Conservation (phyloP, 106 monocot species). For the Ottelia alismoides region DNA sequence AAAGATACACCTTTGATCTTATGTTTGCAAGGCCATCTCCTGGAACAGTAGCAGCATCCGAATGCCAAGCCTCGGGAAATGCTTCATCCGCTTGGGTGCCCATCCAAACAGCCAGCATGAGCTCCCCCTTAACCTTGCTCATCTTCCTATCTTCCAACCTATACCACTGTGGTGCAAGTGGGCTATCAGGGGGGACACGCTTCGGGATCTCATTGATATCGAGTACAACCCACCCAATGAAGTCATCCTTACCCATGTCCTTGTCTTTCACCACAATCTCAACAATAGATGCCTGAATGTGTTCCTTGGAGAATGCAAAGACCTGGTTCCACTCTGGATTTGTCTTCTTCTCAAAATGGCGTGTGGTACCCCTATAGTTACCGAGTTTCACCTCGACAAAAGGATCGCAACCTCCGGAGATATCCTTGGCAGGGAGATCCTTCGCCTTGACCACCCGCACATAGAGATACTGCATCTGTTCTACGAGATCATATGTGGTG, state of each 20-base stretch:
- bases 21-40: slow-evolving; percentile 17
- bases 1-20: slow-evolving; percentile 24
- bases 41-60: slow-evolving; percentile 14
- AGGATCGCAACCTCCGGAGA: slow-evolving; percentile 18
- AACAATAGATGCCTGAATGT: slow-evolving; percentile 5
- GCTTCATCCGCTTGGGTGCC: slow-evolving; percentile 25
- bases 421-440: slow-evolving; percentile 17
- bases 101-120: slow-evolving; percentile 30
- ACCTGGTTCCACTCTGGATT: slow-evolving; percentile 26
- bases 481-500: slow-evolving; percentile 20
- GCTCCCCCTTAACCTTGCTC: slow-evolving; percentile 14
- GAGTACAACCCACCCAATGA: slow-evolving; percentile 12
- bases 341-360: slow-evolving; percentile 15
- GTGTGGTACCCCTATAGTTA: slow-evolving; percentile 16
- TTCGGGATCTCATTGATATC: slow-evolving; percentile 15
- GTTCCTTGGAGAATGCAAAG: slow-evolving; percentile 23
- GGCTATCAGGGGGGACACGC: slow-evolving; percentile 20
- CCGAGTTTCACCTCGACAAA: slow-evolving; percentile 23
- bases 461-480: slow-evolving; percentile 25
- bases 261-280: slow-evolving; percentile 20
- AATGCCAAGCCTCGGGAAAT: slow-evolving; percentile 25
- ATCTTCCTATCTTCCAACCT: slow-evolving; percentile 17
- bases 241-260: slow-evolving; percentile 19
- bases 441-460: slow-evolving; percentile 18
- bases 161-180: slow-evolving; percentile 23